Conservation (phyloP, 768 basidiomycete species). For the Dioszegia crocea region DNA sequence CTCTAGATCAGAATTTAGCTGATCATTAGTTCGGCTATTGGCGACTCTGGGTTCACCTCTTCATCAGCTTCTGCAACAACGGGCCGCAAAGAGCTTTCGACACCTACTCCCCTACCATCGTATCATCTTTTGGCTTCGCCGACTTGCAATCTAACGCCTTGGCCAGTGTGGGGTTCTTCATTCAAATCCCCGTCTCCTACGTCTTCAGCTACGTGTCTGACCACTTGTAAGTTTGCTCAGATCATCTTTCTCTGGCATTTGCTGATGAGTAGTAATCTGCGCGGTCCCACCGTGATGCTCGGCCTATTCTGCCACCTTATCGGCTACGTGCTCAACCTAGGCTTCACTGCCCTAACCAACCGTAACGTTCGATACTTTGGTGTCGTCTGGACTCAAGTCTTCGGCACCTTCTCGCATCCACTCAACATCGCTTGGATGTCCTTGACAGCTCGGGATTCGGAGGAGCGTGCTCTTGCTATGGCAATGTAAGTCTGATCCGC, state of each 20-base stretch:
- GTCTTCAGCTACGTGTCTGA: constrained; percentile 16
- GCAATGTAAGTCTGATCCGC: constrained; percentile 21
- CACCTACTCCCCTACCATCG: constrained; percentile 20
- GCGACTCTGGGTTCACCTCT: constrained; percentile 27
- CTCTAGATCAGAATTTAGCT: background rate
- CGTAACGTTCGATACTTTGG: constrained; percentile 19
- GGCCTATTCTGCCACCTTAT: constrained; percentile 19
- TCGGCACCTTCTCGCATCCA: constrained; percentile 24
- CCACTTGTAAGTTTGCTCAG: constrained; percentile 7
- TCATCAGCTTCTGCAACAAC: constrained; percentile 19
- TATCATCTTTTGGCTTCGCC: constrained; percentile 24
- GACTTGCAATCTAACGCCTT: constrained; percentile 36
- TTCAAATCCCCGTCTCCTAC: constrained; percentile 14
- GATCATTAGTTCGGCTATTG: constrained; percentile 14
- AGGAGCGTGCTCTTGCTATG: constrained; percentile 32
- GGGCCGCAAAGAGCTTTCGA: constrained; percentile 21
- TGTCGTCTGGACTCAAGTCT: constrained; percentile 21
- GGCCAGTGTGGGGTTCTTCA: constrained; percentile 28
- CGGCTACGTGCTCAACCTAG: constrained; percentile 17
- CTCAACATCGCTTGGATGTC: constrained; percentile 37
- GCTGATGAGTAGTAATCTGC: constrained; percentile 17
- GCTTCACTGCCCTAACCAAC: constrained; percentile 11
- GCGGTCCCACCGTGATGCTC: constrained; percentile 25
- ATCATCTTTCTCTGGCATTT: background rate
- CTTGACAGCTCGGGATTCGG: constrained; percentile 20